Base-by-base conservation (phyloP, 2,329 filamentous ascomycete genomes). In the Trichoderma atrobrunneum region DNA sequence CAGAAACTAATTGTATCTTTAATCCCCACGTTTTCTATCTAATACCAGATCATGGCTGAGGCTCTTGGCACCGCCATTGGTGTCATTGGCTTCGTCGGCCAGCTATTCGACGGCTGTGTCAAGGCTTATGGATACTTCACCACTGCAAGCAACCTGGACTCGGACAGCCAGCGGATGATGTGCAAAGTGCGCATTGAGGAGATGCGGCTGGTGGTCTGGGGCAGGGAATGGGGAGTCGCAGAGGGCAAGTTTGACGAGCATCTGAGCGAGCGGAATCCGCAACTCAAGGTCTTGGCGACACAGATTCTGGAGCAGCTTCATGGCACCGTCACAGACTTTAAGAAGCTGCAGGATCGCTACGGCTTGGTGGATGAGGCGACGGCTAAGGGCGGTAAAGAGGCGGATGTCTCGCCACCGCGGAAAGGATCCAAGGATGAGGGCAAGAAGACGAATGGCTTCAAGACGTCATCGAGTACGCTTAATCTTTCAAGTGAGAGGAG, bases 141-240 rank as follows among this genome's bases (percentile, higher is more conserved):
- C 18, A 77, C 80, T 18, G 84, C 84, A 1, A 76, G 78, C 54
- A 80, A 84, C 61, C 77, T 85, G n/a, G 83, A 84, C 72, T 76
- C 77, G 26, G 83, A 85, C 76, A 80, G 79, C 72, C 82, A 84
- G 76, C 80, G 82, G 51, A 77, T 86, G 36, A 77, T 84, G 57
- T 85, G 84, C 78, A 86, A 86, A 75, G 82, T 85, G 70, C 82
- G 83, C 65, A 86, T 86, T 75, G 84, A 86, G 78, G 84, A 86
- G 80, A 85, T 84, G 82, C 80, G 84, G 5, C 79, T 85, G 43
- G 76, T 83, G 34, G 82, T 85, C 72, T 85, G 84, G 84, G 84
- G 84, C 21, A 77, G 84, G 36, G 82, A 85, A 74, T 85, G 84
- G 84, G 84, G 84, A 28, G 83, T 86, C 39, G 79, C 82, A 11